Evolutionary conservation across 768 basidiomycete genomes (phyloP).

Genomic region (Termitomyces bulborhizus): DNA sequence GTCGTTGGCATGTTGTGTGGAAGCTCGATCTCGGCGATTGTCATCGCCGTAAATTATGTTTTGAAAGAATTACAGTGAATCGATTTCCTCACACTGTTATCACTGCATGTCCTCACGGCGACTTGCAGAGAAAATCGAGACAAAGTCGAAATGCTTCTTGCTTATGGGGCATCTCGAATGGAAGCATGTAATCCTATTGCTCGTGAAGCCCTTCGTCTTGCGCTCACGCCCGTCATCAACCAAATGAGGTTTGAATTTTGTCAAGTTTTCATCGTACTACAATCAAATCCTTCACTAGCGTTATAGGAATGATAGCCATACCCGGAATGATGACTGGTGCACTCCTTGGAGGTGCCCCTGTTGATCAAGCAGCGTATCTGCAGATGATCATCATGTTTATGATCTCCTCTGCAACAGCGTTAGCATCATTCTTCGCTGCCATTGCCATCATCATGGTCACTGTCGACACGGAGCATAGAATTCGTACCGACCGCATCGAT

Average conservation of each 20-base stretch:
- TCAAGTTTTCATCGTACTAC: not conserved
- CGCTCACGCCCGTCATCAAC: slow-evolving; percentile 77
- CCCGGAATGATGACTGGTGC: slow-evolving; percentile 94
- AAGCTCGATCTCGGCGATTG: slow-evolving; percentile 68
- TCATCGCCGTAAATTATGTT: slow-evolving; percentile 64
- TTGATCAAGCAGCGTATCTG: slow-evolving; percentile 77
- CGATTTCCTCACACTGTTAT: not conserved
- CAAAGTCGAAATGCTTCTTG: slow-evolving; percentile 80
- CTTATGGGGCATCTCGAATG: slow-evolving; percentile 77
- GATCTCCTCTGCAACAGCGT: slow-evolving; percentile 72
- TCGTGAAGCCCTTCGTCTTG: slow-evolving; percentile 70
- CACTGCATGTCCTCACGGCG: not conserved
- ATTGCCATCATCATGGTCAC: slow-evolving; percentile 53
- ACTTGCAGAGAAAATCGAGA: slow-evolving; percentile 67
- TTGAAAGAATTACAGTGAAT: slow-evolving; percentile 71
- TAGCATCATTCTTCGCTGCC: slow-evolving; percentile 63
- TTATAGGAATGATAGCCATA: slow-evolving; percentile 72
- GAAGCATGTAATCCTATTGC: slow-evolving; percentile 82
- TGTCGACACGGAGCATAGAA: slow-evolving; percentile 62
- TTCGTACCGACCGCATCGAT: slow-evolving; percentile 60
- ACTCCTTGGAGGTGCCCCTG: slow-evolving; percentile 78
- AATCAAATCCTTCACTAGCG: slow-evolving; percentile 29
- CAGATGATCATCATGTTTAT: slow-evolving; percentile 97
- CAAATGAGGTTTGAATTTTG: slow-evolving; percentile 61
- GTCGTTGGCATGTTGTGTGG: slow-evolving; percentile 86